A percentile compares a stretch with the other conserved stretches of the same genome.
phyloP scores from a whole-genome alignment of 805 yeast species.

The Metschnikowia lochheadii region DNA sequence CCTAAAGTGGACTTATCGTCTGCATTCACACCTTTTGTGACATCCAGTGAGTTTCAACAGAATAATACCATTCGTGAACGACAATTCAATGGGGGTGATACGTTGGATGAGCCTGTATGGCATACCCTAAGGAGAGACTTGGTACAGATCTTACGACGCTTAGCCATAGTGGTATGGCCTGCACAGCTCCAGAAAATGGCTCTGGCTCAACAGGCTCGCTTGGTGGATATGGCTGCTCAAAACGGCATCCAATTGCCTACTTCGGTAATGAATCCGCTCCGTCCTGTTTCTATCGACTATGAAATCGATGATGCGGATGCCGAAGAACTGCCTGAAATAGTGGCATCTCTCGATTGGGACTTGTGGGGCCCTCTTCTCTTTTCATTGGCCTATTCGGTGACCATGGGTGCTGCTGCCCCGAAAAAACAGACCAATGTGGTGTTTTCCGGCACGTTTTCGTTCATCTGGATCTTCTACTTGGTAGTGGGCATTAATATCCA shows the following conservation, averaged over 20 bases:
- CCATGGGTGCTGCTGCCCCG: constrained; percentile 46
- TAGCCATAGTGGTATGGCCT: constrained; percentile 43
- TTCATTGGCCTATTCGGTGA: constrained; percentile 51
- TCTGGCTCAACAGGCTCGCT: constrained; percentile 27
- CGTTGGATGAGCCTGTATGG: constrained; percentile 66
- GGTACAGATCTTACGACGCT: constrained; percentile 31
- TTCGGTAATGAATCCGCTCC: constrained; percentile 25
- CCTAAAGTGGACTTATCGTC: constrained; percentile 17
- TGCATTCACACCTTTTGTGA: constrained; percentile 17
- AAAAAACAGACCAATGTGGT: constrained; percentile 45
- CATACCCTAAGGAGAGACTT: constrained; percentile 46
- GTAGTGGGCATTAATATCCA: constrained; percentile 63
- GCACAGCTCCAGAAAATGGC: constrained; percentile 37
- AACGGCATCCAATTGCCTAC: constrained; percentile 36
- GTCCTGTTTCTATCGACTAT: not conserved
- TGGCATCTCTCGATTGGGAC: constrained; percentile 48
- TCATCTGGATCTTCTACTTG: constrained; percentile 60
- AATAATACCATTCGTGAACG: constrained; percentile 35
- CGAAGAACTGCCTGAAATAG: constrained; percentile 7
- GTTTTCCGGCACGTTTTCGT: constrained; percentile 60
- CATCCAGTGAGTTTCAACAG: constrained; percentile 11
- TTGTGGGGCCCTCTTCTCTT: constrained; percentile 71
- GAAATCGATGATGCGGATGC: constrained; percentile 13
- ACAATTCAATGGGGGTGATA: constrained; percentile 64
- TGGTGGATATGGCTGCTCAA: constrained; percentile 32